Base-by-base conservation (phyloP, 2,329 filamentous ascomycete species). In the Trichoderma brevicompactum region DNA sequence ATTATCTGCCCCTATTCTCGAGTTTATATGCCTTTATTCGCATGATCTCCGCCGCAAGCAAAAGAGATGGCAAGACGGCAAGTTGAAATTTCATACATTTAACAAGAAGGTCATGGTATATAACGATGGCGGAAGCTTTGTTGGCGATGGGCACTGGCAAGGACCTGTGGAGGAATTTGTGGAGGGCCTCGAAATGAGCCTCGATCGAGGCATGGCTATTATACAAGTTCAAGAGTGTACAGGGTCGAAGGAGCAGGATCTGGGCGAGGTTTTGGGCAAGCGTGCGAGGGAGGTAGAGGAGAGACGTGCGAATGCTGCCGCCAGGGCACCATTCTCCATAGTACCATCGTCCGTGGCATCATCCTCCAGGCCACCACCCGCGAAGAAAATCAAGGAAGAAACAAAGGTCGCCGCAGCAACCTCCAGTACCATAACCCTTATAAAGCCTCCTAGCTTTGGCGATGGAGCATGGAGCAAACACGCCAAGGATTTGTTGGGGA, bases 41-140 rank as follows among this genome's bases (percentile, higher is more conserved):
- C 87, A 92, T 74, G 94, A 97, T 74, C 76, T 96, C 48, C 87
- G 88, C 59, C 88, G 92, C 64, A 97, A 97, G 79, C 89, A 92
- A 71, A 97, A 97, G 76, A 84, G 92, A 67, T 97, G 94, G 94
- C 92, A 96, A 73, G 94, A 97, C 88, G 94, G 94, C 41, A 88
- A 88, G 59, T 85, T 97, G 67, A 91, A 90, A 69, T 96, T 90
- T 69, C 94, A 97, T 74, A 90, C 91, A 0, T 97, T 96, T 85
- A 97, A 97, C 79, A 92, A 89, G 74, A 88, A 92, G 5, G 82
- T 95, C 66, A 96, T 97, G 92, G 91, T 96, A 7, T 94, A 95
- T 72, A 93, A 97, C 75, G 88, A 92, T 53, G 81, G 86, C 2
- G 87, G 91, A 0, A 92, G 94, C 74, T 92, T 89, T 69, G 84